Evolutionary conservation across 2,329 filamentous ascomycete genomes (phyloP).

Genomic region (Colletotrichum paranaense): DNA sequence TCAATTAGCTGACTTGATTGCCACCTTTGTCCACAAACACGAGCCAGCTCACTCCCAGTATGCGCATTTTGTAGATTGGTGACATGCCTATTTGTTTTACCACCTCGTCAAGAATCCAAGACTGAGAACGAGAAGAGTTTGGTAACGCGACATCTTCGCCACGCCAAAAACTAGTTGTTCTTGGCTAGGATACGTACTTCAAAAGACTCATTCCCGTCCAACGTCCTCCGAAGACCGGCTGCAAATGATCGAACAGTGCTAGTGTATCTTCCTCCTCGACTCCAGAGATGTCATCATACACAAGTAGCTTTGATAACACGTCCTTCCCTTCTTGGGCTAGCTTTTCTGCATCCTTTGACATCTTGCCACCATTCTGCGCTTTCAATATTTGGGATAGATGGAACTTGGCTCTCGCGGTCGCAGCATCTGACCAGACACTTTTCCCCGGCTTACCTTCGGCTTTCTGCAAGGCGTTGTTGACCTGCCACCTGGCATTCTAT

Average conservation of each 20-base stretch:
- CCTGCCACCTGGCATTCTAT: not conserved
- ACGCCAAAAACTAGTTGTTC: not conserved
- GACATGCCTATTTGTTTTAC: too few relatives aligned
- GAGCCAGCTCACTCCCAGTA: too few relatives aligned
- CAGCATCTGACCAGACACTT: conserved; percentile 27
- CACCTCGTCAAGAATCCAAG: not conserved
- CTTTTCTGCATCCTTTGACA: not conserved
- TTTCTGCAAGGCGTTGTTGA: conserved; percentile 7
- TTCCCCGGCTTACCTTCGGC: not conserved
- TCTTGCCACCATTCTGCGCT: not conserved
- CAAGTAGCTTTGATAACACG: conserved; percentile 14
- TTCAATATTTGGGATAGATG: conserved; percentile 16
- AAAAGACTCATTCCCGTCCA: conserved; percentile 11
- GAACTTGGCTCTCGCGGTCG: conserved; percentile 14
- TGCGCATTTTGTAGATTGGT: too few relatives aligned
- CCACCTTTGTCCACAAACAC: too few relatives aligned
- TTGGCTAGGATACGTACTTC: conserved; percentile 7
- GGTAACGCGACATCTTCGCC: not conserved
- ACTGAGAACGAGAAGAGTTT: not conserved
- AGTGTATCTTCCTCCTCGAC: conserved; percentile 20
- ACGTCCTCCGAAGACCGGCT: conserved; percentile 24
- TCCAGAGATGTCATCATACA: conserved; percentile 14
- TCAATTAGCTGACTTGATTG: too few relatives aligned
- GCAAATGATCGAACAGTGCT: conserved; percentile 24
- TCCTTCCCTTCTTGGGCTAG: conserved; percentile 25